phyloP scores from a whole-genome alignment of 768 basidiomycete genomes.

The Termitomyces eurrhizus region DNA sequence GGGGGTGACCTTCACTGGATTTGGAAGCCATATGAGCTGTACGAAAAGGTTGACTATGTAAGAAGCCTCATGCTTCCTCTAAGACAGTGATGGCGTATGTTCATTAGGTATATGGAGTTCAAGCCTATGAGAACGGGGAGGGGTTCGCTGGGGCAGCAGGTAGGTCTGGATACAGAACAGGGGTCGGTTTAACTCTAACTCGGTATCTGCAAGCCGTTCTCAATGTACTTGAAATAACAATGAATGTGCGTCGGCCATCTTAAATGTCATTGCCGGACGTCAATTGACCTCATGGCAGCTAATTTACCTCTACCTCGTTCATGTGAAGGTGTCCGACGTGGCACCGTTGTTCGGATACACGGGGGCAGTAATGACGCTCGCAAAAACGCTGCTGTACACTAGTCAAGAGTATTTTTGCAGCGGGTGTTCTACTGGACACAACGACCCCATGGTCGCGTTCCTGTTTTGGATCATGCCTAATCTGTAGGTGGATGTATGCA shows the following conservation, averaged over 20 bases:
- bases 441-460: slow-evolving; percentile 42
- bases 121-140: slow-evolving; percentile 53
- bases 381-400: slow-evolving; percentile 74
- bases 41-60: slow-evolving; percentile 48
- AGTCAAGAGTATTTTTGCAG: slow-evolving; percentile 69
- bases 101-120: slow-evolving; percentile 64
- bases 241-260: slow-evolving; percentile 42
- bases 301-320: slow-evolving; percentile 60
- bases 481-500: slow-evolving; percentile 40
- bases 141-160: slow-evolving; percentile 81
- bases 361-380: slow-evolving; percentile 65
- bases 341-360: slow-evolving; percentile 75
- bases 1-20: slow-evolving; percentile 85
- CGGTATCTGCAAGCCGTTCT: slow-evolving; percentile 47
- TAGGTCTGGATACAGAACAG: slow-evolving; percentile 17
- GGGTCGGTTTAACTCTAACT: slow-evolving; percentile 3
- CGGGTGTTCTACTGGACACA: slow-evolving; percentile 63
- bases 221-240: slow-evolving; percentile 67
- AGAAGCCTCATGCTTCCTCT: slow-evolving; percentile 14
- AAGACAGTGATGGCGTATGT: slow-evolving; percentile 3
- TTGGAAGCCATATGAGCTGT: slow-evolving; percentile 70
- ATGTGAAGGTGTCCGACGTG: slow-evolving; percentile 41
- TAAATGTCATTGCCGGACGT: slow-evolving; percentile 2
- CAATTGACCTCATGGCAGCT: slow-evolving; percentile 24
- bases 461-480: slow-evolving; percentile 70